phyloP scores from a whole-genome alignment of 306 rosid genomes.

The Gastrolobium villosum region DNA sequence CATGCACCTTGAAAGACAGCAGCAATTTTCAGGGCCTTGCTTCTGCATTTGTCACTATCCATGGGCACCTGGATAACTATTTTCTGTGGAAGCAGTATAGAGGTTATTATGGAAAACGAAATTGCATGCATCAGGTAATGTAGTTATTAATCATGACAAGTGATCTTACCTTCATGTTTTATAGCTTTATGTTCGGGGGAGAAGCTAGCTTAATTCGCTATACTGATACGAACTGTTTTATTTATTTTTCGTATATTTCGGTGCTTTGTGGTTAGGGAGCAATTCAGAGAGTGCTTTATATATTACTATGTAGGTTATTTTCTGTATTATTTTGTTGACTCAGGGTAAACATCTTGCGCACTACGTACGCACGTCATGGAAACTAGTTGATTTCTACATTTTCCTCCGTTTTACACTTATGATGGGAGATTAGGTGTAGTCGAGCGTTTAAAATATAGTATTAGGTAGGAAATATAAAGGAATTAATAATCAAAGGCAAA shows the following conservation, averaged over 20 bases:
- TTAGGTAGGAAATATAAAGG: conserved; percentile 20
- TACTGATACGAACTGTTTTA: background rate
- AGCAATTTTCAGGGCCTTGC: conserved; percentile 50
- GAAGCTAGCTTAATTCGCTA: background rate
- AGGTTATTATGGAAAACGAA: background rate
- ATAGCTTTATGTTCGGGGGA: background rate
- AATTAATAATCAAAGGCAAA: no score
- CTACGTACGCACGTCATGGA: background rate
- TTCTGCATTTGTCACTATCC: conserved; percentile 44
- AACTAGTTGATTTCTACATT: conserved; percentile 13
- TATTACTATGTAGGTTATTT: background rate
- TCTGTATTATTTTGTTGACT: conserved; percentile 18
- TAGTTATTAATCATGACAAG: background rate
- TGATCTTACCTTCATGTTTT: conserved; percentile 40
- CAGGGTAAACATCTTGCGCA: background rate
- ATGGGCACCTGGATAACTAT: conserved; percentile 46
- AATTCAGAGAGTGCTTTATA: background rate
- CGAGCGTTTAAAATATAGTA: background rate
- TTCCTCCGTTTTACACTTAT: conserved; percentile 19
- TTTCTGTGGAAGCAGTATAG: conserved; percentile 25
- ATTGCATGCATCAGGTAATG: background rate
- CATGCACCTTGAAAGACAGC: conserved; percentile 39
- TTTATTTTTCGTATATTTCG: background rate
- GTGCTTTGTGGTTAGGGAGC: background rate
- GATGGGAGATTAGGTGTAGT: conserved; percentile 28